phyloP scores from a whole-genome alignment of 2,329 filamentous ascomycete genomes.

The Diaporthe nobilis region DNA sequence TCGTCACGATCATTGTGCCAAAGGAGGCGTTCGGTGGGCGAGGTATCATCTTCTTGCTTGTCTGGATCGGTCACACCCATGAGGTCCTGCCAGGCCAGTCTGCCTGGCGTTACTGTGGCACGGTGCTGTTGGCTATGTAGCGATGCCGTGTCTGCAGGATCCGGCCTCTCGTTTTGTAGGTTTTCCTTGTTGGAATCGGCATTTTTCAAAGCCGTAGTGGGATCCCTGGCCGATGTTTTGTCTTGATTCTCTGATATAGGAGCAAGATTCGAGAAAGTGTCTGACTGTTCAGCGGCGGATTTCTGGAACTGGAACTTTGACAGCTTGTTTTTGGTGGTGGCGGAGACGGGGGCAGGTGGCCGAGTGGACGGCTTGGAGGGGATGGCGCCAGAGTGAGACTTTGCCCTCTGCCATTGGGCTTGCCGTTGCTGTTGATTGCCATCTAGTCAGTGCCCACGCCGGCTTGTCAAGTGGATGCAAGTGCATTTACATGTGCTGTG shows the following conservation, averaged over 20 bases:
- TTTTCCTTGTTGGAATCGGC: conserved; percentile 45
- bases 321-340: conserved; percentile 72
- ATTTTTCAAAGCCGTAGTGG: neutral
- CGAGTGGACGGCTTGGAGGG: conserved; percentile 52
- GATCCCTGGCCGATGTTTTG: conserved; percentile 25
- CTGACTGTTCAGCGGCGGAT: conserved; percentile 44
- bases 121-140: conserved; percentile 11
- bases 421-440: conserved; percentile 50
- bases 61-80: conserved; percentile 60
- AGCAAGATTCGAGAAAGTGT: conserved; percentile 1
- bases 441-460: neutral
- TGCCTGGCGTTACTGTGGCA: conserved; percentile 60
- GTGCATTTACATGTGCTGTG: neutral
- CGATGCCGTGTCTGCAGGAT: conserved; percentile 16
- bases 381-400: conserved; percentile 60
- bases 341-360: conserved; percentile 64
- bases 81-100: conserved; percentile 71
- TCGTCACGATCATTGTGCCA: conserved; percentile 69
- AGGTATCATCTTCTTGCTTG: conserved; percentile 63
- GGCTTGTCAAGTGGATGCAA: neutral
- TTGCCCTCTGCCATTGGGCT: conserved; percentile 68
- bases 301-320: conserved; percentile 69
- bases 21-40: conserved; percentile 72
- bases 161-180: conserved; percentile 40
- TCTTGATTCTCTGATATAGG: neutral